Conservation (phyloP, 305 asterid genomes). For the Nicotiana rustica region DNA sequence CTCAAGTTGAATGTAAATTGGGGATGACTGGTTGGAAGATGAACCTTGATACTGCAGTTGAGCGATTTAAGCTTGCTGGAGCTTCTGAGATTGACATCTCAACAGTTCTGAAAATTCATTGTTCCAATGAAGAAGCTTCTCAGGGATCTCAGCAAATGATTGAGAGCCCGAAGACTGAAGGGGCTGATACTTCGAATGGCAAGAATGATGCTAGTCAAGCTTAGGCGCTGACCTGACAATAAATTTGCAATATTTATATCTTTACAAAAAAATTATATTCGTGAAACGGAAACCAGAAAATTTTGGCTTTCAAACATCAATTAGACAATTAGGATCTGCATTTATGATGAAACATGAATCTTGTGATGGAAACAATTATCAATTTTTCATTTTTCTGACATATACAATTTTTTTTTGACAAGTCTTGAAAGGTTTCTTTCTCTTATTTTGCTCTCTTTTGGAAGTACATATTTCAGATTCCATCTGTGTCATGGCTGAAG, state of each 20-base stretch:
- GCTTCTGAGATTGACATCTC: constrained; percentile 90
- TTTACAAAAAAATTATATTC: not conserved
- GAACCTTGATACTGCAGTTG: constrained; percentile 83
- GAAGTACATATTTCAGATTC: not conserved
- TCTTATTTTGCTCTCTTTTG: not conserved
- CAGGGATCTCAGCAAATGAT: constrained; percentile 39
- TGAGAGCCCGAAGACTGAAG: constrained; percentile 40
- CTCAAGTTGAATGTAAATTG: constrained; percentile 84
- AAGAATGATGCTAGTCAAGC: constrained; percentile 27
- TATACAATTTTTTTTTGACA: not conserved
- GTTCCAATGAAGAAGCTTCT: constrained; percentile 65
- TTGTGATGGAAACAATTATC: not conserved
- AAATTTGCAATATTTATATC: constrained; percentile 23
- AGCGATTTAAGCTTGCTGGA: constrained; percentile 91
- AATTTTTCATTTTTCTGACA: not conserved
- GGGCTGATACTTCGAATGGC: constrained; percentile 33
- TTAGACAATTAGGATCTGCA: not conserved
- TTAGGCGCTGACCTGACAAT: constrained; percentile 43
- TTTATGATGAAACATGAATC: constrained; percentile 20
- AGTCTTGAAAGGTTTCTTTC: constrained; percentile 24
- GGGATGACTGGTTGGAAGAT: constrained; percentile 76
- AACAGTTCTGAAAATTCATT: constrained; percentile 79
- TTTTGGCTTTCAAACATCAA: constrained; percentile 25
- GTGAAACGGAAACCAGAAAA: constrained; percentile 7
- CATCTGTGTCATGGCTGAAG: not conserved